Evolutionary conservation across 192 early-diverging fungal species (phyloP), one percentile per base, ranked within the genome.

Genomic region (Backusella westeae): DNA sequence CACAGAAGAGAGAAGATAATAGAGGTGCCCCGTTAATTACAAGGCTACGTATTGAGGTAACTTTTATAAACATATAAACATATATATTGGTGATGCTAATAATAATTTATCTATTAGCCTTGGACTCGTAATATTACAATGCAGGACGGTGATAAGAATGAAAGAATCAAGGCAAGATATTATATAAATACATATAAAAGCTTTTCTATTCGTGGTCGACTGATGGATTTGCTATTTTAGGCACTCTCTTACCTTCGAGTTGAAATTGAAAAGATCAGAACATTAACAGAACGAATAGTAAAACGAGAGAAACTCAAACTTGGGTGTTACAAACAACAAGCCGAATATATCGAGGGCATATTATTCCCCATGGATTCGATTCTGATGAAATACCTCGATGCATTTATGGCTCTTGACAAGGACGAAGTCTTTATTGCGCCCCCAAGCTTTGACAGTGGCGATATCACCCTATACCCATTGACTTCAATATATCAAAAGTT

Each of bases 1-100:
- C 96, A 0, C 85, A 98, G 6, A 99, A 99, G 80, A 89, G 97
- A 35, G 90, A 93, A 79, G 81, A 89, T 19, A 81, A 96, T 12
- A 88, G 95, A 34, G 98, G 97, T 0, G 97, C 96, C 1, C 95
- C 98, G 0, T 85, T 99, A 4, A 82, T 99, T 34, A 99, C 98
- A 79, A 89, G 98, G 65, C 86, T 99, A 34, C 96, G 97, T 78
- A 82, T 99, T 75, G 97, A 99, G 86, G 92, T 93, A 82, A 36
- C 42, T 10, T n/a, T 23, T 69, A 21, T 21, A 32, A 12, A 21
- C 14, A 21, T 15, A 42, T 32, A 32, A 0, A 32, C 0, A 3
- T 32, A 32, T 32, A 32, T 29, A 29, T 14, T 23, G 9, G 6
- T 5, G 9, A 44, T 21, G 14, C 4, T 23, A n/a, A 19, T 68